Base-by-base conservation (phyloP, 225 moss, liverwort and hornwort species). In the Lunularia cruciata region DNA sequence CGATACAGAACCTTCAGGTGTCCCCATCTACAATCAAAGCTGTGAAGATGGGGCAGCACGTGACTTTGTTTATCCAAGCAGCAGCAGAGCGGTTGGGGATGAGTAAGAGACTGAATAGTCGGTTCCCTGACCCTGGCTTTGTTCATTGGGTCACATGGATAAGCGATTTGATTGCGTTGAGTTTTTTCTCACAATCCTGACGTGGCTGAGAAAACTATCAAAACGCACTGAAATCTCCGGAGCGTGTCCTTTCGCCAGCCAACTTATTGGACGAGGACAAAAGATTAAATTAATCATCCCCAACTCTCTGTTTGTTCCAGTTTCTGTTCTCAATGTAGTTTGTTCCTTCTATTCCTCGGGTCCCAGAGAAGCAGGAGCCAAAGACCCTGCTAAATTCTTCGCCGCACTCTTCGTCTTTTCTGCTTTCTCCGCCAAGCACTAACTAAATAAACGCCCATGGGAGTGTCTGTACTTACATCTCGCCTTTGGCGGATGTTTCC, bases 161-260 rank as follows among this genome's bases (percentile, higher is more conserved):
- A n/a, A n/a, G n/a, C n/a, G n/a, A n/a, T n/a, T n/a, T n/a, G n/a
- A n/a, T n/a, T n/a, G n/a, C n/a, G n/a, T n/a, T n/a, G n/a, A n/a
- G n/a, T n/a, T n/a, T n/a, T n/a, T n/a, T n/a, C 40, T 40, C 13
- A 13, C 28, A 4, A 23, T 32, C 25, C 19, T 47, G 47, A 65
- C 64, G 64, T 65, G 64, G 64, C 64, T 14, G 25, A 47, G 46
- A 15, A 32, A 35, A 67, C 20, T n/a, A 23, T 22, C 11, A 22
- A 52, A 67, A 67, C 67, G 67, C 34, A 67, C 49, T 67, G 67
- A 67, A 67, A 67, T 67, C 67, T 67, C 49, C 67, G 67, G 49
- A n/a, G 49, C 49, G 51, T 52, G 51, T 32, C 67, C 51, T 67
- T 67, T 67, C 47, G 67, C 32, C 36, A 37, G 34, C 67, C 47